Percentiles rank a stretch among this genome's conserved stretches.
These are phyloP conservation scores for Sphaerulina musiva DNA, from an alignment of 2,329 filamentous ascomycete species.

Conservation along the genomic window DNA sequence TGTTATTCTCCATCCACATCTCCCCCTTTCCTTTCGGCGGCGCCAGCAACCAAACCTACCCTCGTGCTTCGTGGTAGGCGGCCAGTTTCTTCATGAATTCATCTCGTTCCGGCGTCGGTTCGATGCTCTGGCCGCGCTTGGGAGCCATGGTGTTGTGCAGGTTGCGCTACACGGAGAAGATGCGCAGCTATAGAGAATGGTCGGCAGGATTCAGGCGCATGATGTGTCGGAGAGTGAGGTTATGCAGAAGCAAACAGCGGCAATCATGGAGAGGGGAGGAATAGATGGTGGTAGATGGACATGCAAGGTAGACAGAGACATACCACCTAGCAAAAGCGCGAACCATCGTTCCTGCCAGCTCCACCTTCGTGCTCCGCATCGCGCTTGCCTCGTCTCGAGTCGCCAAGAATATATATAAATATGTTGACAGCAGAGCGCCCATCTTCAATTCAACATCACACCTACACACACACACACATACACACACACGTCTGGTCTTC, in stretches of 20 bases:
- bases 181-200: not conserved
- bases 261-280: not conserved
- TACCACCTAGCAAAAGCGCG: no score
- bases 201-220: not conserved
- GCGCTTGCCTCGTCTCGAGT: not conserved
- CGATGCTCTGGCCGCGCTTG: slow-evolving; percentile 42
- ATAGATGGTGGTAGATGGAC: not conserved
- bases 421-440: not conserved
- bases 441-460: not conserved
- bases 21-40: not conserved
- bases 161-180: not conserved
- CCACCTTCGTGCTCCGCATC: not conserved
- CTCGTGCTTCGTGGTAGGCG: slow-evolving; percentile 70
- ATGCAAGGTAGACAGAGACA: not conserved
- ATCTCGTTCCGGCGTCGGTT: slow-evolving; percentile 59
- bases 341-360: not conserved
- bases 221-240: not conserved
- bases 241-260: not conserved
- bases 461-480: not conserved
- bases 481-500: not conserved
- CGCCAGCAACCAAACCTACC: slow-evolving; percentile 40
- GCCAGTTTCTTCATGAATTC: slow-evolving; percentile 69
- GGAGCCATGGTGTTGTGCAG: slow-evolving; percentile 37
- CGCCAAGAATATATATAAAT: no score
- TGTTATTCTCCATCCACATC: slow-evolving; percentile 14